A percentile compares a stretch with the other conserved stretches of the same genome.
phyloP scores from a whole-genome alignment of 2,329 filamentous ascomycete genomes.

The Pseudonectria foliicola region DNA sequence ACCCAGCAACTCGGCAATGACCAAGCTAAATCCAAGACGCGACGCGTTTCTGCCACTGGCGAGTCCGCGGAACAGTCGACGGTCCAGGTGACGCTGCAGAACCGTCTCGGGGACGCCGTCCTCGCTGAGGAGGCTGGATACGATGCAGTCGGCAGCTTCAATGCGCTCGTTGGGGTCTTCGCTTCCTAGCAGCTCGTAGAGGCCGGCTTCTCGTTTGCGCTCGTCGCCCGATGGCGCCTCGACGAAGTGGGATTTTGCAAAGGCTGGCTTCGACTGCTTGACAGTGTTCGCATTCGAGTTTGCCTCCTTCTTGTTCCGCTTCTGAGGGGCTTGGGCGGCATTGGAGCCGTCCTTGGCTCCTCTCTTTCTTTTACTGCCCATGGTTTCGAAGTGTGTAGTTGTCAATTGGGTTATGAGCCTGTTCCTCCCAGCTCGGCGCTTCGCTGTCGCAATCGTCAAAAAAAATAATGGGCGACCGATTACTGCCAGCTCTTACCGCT shows the following conservation, averaged over 20 bases:
- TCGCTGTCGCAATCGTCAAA: conserved; percentile 1
- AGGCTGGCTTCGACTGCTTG: conserved; percentile 18
- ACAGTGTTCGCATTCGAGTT: conserved; percentile 12
- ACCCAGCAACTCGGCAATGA: conserved; percentile 71
- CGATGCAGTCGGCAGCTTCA: conserved; percentile 50
- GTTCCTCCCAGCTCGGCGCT: conserved; percentile 1
- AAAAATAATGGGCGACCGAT: conserved; percentile 9
- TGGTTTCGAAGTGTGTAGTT: conserved; percentile 11
- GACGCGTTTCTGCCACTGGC: conserved; percentile 87
- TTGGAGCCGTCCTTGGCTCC: conserved; percentile 25
- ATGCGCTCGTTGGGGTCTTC: conserved; percentile 51
- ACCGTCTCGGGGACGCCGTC: conserved; percentile 45
- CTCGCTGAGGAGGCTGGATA: conserved; percentile 46
- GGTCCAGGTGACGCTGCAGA: conserved; percentile 52
- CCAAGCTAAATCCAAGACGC: conserved; percentile 81
- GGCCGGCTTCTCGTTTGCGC: conserved; percentile 48
- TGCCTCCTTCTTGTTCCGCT: conserved; percentile 26
- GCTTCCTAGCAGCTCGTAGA: conserved; percentile 57
- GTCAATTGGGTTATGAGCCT: conserved; percentile 3
- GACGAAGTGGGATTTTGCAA: conserved; percentile 39
- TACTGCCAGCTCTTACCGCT: conserved; percentile 19
- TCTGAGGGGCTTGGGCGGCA: conserved; percentile 18
- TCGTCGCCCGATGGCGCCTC: conserved; percentile 46
- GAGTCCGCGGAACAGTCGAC: conserved; percentile 75
- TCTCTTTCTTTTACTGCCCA: conserved; percentile 31